These are phyloP conservation scores for Calonectria pteridis DNA, from an alignment of 2,329 filamentous ascomycete genomes.

Conservation along the genomic window DNA sequence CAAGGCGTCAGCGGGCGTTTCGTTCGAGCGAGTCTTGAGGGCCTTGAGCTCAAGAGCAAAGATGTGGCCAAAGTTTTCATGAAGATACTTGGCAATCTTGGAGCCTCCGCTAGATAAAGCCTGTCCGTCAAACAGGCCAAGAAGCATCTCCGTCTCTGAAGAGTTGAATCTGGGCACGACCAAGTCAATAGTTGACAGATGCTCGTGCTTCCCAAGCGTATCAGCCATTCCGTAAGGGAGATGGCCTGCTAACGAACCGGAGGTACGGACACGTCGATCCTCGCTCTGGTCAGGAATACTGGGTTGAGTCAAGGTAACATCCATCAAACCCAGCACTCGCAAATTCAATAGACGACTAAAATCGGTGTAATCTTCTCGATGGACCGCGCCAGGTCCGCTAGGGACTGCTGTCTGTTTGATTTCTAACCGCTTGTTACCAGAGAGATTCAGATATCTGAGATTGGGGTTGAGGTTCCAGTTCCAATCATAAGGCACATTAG, in stretches of 20 bases:
- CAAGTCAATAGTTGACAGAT: constrained; percentile 94
- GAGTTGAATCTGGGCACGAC: constrained; percentile 93
- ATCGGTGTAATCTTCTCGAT: constrained; percentile 80
- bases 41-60: constrained; percentile 86
- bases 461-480: constrained; percentile 99
- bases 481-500: constrained; percentile 99
- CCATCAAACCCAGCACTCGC: constrained; percentile 93
- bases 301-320: constrained; percentile 93
- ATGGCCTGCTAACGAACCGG: constrained; percentile 90
- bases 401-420: constrained; percentile 75
- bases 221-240: constrained; percentile 98
- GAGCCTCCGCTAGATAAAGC: constrained; percentile 90
- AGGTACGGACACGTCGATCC: constrained; percentile 95
- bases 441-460: constrained; percentile 93
- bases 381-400: constrained; percentile 65
- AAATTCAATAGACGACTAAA: constrained; percentile 89
- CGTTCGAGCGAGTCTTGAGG: constrained; percentile 74
- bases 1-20: constrained; percentile 86
- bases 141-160: constrained; percentile 87
- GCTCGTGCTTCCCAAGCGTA: constrained; percentile 91
- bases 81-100: constrained; percentile 94
- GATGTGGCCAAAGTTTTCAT: constrained; percentile 92
- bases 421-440: constrained; percentile 95
- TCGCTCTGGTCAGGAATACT: constrained; percentile 96
- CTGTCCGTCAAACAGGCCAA: constrained; percentile 97